Percentiles rank a stretch among this genome's conserved stretches.
Conservation (phyloP, 2,329 filamentous ascomycete species). For the Coleophoma eucalyptorum region DNA sequence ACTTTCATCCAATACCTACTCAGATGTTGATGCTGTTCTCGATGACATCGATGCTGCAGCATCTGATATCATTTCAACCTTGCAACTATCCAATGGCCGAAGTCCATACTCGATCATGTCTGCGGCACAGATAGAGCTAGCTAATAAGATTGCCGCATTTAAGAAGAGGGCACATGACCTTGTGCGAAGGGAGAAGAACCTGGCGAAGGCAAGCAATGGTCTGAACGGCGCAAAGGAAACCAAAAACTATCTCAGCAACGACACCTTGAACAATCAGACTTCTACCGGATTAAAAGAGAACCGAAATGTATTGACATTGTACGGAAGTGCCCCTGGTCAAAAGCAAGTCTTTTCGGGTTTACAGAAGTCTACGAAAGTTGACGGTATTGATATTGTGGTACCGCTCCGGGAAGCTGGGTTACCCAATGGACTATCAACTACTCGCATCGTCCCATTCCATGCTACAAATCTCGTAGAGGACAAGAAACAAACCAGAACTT, state of each 20-base stretch:
- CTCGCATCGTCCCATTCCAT: constrained; percentile 56
- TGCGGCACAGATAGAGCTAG: constrained; percentile 16
- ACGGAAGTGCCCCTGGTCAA: constrained; percentile 69
- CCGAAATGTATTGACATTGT: constrained; percentile 68
- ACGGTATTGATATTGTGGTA: constrained; percentile 26
- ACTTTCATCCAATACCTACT: constrained; percentile 43
- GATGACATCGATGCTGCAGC: constrained; percentile 49
- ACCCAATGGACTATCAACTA: constrained; percentile 70
- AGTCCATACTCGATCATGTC: constrained; percentile 19
- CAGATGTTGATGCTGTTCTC: constrained; percentile 62
- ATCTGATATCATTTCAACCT: constrained; percentile 43
- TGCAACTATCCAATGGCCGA: constrained; percentile 33
- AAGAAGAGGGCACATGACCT: constrained; percentile 60
- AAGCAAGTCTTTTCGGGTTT: constrained; percentile 86
- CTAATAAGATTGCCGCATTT: constrained; percentile 37
- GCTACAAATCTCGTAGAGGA: constrained; percentile 35
- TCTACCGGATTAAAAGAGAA: constrained; percentile 37
- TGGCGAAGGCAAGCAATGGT: constrained; percentile 36
- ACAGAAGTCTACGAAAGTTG: constrained; percentile 45
- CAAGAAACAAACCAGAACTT: constrained; percentile 54
- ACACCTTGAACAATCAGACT: constrained; percentile 20
- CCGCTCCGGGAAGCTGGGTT: constrained; percentile 61
- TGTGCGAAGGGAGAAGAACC: constrained; percentile 55
- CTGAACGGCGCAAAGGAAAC: constrained; percentile 6
- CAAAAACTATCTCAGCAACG: constrained; percentile 10